Evolutionary conservation across 805 yeast species (phyloP).

Genomic region (Suhomyces faveliae): DNA sequence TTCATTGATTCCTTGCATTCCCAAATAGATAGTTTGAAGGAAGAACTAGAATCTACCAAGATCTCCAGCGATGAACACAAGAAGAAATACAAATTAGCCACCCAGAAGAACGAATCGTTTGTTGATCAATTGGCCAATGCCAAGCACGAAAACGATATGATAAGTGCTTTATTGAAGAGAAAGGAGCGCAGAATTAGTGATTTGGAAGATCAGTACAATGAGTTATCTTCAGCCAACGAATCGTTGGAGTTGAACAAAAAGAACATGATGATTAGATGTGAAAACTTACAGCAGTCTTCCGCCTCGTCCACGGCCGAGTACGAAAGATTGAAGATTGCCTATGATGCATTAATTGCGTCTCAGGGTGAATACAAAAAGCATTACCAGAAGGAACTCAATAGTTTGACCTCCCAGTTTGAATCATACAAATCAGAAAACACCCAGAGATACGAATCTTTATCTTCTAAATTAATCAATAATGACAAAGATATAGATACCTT

Average conservation of each 20-base stretch:
- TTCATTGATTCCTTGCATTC: conserved; percentile 56
- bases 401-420: conserved; percentile 36
- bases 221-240: conserved; percentile 47
- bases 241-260: conserved; percentile 49
- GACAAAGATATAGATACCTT: conserved; percentile 52
- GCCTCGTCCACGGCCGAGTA: conserved; percentile 47
- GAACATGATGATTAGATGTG: conserved; percentile 49
- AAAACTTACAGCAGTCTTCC: conserved; percentile 47
- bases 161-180: conserved; percentile 63
- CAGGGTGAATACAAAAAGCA: conserved; percentile 53
- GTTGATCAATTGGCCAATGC: conserved; percentile 66
- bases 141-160: conserved; percentile 75
- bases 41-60: conserved; percentile 43
- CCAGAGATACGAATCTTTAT: conserved; percentile 34
- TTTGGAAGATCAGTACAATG: conserved; percentile 57
- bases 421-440: conserved; percentile 36
- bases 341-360: conserved; percentile 53
- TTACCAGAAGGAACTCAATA: conserved; percentile 43
- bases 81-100: conserved; percentile 49
- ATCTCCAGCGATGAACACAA: conserved; percentile 46
- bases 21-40: conserved; percentile 42
- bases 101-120: conserved; percentile 50
- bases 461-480: conserved; percentile 37
- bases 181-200: conserved; percentile 69
- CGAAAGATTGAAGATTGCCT: conserved; percentile 55